Evolutionary conservation across 2,329 filamentous ascomycete species (phyloP).

Genomic region (Pestalotiopsis sp.): DNA sequence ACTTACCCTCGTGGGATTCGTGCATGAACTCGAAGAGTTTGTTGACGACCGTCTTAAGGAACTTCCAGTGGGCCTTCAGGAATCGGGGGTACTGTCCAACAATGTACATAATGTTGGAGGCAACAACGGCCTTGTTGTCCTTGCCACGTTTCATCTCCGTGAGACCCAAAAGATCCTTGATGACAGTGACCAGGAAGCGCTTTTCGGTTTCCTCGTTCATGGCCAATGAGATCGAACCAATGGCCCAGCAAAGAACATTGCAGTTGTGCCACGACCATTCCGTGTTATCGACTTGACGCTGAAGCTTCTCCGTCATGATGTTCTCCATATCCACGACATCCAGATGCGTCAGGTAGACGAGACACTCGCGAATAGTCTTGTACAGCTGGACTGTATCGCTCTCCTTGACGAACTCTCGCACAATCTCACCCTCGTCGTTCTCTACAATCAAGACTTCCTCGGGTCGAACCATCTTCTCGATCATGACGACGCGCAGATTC

Average conservation of each 20-base stretch:
- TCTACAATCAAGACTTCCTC: constrained; percentile 99
- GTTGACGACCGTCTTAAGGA: constrained; percentile 98
- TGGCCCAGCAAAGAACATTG: constrained; percentile 99
- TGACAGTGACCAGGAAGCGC: constrained; percentile 96
- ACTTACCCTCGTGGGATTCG: constrained; percentile 90
- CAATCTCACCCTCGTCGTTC: constrained; percentile 98
- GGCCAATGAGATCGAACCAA: constrained; percentile 95
- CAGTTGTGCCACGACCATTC: constrained; percentile 99
- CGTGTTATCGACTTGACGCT: constrained; percentile 88
- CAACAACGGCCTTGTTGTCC: constrained; percentile 98
- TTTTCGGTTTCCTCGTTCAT: constrained; percentile 99
- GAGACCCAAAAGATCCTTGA: constrained; percentile 93
- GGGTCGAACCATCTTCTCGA: constrained; percentile 98
- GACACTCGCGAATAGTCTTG: constrained; percentile 96
- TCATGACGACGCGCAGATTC: constrained; percentile 96
- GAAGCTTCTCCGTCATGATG: constrained; percentile 99
- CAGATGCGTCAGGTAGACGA: constrained; percentile 96
- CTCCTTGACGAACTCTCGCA: constrained; percentile 98
- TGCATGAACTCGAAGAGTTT: constrained; percentile 99
- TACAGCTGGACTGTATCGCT: constrained; percentile 98
- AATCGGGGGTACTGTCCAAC: constrained; percentile 98
- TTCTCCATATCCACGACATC: constrained; percentile 97
- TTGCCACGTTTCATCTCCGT: constrained; percentile 99
- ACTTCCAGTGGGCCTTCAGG: constrained; percentile 99
- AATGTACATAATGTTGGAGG: constrained; percentile 99